Percentiles rank a stretch among this genome's conserved stretches.
These are phyloP conservation scores for Drechmeria coniospora DNA, from an alignment of 2,329 filamentous ascomycete species.

Conservation along the genomic window DNA sequence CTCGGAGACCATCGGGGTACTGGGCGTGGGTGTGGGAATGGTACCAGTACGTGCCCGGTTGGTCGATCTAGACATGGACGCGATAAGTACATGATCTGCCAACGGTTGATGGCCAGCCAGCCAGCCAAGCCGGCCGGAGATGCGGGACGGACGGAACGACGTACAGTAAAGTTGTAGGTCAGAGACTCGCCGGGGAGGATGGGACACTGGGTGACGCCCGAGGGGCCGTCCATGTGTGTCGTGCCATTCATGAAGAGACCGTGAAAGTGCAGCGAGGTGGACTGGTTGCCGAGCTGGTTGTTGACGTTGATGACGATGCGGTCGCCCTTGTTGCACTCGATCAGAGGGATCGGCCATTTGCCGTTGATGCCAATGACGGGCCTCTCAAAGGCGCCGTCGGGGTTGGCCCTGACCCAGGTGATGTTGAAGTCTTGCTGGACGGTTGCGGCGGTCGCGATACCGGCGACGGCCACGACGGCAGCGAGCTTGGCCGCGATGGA, in stretches of 20 bases:
- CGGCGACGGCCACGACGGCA: constrained; percentile 6
- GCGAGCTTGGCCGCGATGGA: constrained; percentile 3
- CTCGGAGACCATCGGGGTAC: constrained; percentile 56
- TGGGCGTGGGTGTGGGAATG: constrained; percentile 53
- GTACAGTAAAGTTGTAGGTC: constrained; percentile 53
- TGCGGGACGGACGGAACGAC: no score
- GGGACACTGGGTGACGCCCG: constrained; percentile 49
- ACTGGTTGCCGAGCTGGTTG: constrained; percentile 46
- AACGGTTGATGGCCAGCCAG: no score
- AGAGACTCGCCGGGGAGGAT: constrained; percentile 50
- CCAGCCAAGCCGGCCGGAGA: no score
- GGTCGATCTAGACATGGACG: no score
- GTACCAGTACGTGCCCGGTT: constrained; percentile 69
- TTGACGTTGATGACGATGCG: constrained; percentile 40
- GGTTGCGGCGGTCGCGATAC: constrained; percentile 19
- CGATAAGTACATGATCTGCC: no score
- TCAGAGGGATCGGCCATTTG: constrained; percentile 56
- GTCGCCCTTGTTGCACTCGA: constrained; percentile 49
- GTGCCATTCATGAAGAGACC: constrained; percentile 55
- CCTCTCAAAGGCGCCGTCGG: constrained; percentile 49
- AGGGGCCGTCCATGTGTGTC: constrained; percentile 55
- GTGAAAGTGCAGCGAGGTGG: constrained; percentile 53
- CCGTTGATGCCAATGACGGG: constrained; percentile 65
- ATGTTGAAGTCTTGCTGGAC: constrained; percentile 52
- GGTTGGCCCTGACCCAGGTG: constrained; percentile 56